Conservation (phyloP, 164 flowering plant genomes). For the Sextonia rubra region DNA sequence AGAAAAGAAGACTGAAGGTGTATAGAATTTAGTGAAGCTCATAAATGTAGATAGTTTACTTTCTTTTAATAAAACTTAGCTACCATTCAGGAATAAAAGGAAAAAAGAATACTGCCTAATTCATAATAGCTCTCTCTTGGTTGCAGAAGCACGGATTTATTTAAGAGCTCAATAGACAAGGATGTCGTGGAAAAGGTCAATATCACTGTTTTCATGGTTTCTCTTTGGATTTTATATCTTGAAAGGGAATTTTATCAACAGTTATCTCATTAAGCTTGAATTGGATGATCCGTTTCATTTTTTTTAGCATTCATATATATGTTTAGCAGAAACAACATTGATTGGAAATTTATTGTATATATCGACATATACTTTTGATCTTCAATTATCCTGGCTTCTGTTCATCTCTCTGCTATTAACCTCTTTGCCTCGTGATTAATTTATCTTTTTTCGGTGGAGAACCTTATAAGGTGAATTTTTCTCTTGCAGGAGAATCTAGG, state of each 20-base stretch:
- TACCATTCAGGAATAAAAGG: too few species aligned
- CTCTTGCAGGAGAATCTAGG: too few species aligned
- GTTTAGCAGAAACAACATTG: background rate
- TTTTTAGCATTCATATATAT: too few species aligned
- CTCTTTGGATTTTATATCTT: too few species aligned
- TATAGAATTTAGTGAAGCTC: background rate
- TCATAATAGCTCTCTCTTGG: background rate
- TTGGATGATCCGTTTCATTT: background rate
- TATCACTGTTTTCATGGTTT: background rate
- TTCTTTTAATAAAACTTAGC: too few species aligned
- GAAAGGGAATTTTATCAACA: background rate
- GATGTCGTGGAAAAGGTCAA: constrained; percentile 94
- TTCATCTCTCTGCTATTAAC: background rate
- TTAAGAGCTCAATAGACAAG: constrained; percentile 58
- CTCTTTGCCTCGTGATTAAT: background rate
- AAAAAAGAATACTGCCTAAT: too few species aligned
- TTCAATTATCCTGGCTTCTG: background rate
- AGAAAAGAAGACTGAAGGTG: background rate
- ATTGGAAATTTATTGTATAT: too few species aligned
- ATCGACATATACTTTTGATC: background rate
- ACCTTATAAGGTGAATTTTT: background rate
- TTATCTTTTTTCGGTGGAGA: background rate
- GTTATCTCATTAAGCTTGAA: background rate
- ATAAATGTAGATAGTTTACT: background rate
- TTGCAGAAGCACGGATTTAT: constrained; percentile 70